A percentile compares a stretch with the other conserved stretches of the same genome.
phyloP scores from a whole-genome alignment of 1,284 basidiomycete species.

The Hemileccinum hortonii region DNA sequence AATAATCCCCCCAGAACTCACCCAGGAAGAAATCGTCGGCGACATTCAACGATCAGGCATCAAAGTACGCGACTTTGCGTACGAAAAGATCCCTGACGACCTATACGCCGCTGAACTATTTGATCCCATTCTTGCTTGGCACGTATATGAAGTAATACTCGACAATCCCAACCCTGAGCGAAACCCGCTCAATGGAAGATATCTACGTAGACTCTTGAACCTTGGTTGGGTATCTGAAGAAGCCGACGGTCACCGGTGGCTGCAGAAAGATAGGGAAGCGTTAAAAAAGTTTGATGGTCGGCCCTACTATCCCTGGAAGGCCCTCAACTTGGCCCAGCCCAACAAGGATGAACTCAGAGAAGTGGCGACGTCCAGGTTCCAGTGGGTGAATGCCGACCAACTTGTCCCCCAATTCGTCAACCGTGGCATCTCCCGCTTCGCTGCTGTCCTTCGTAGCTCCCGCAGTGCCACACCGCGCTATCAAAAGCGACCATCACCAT shows the following conservation, averaged over 20 bases:
- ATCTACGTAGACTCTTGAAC: conserved; percentile 46
- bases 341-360: conserved; percentile 26
- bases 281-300: conserved; percentile 39
- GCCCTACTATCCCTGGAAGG: conserved; percentile 30
- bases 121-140: conserved; percentile 38
- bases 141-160: conserved; percentile 32
- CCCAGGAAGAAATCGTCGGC: conserved; percentile 34
- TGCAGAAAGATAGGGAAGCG: conserved; percentile 42
- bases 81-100: conserved; percentile 21
- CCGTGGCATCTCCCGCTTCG: conserved; percentile 24
- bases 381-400: conserved; percentile 34
- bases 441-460: conserved; percentile 17
- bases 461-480: conserved; percentile 4
- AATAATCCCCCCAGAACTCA: conserved; percentile 37
- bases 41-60: conserved; percentile 40
- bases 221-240: conserved; percentile 47
- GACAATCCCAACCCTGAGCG: conserved; percentile 32
- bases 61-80: conserved; percentile 54
- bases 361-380: conserved; percentile 32
- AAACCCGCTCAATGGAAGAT: conserved; percentile 41
- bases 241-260: conserved; percentile 42
- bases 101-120: conserved; percentile 38
- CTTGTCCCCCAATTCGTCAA: conserved; percentile 29
- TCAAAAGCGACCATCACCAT: conserved; percentile 24
- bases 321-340: conserved; percentile 26